These are phyloP conservation scores for Jatropha multifida DNA, from an alignment of 441 rosid genomes.

Conservation along the genomic window DNA sequence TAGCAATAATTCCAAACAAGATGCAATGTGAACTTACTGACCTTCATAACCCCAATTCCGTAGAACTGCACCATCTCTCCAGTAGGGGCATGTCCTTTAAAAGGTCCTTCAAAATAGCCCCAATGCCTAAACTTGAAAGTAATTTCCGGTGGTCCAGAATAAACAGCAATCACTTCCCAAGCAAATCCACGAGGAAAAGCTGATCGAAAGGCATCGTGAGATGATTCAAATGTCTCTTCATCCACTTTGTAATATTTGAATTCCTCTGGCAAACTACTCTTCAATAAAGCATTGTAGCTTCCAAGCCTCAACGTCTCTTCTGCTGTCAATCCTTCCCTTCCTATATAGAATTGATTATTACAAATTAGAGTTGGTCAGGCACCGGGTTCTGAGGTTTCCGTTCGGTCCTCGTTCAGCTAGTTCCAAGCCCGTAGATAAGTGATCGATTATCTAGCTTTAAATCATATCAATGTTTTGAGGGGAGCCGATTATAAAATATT, in stretches of 20 bases:
- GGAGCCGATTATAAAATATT: too few species aligned
- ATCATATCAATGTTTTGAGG: too few species aligned
- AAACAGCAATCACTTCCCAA: slow-evolving; percentile 50
- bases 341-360: slow-evolving; percentile 20
- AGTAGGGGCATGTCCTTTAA: slow-evolving; percentile 54
- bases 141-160: slow-evolving; percentile 36
- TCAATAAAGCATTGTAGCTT: slow-evolving; percentile 64
- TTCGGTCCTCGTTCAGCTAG: too few species aligned
- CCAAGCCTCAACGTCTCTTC: slow-evolving; percentile 63
- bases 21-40: not conserved
- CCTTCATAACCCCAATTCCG: slow-evolving; percentile 23
- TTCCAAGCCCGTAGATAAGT: too few species aligned
- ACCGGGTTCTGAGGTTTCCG: too few species aligned
- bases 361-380: too few species aligned
- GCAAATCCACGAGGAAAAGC: slow-evolving; percentile 87
- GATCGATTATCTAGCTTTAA: too few species aligned
- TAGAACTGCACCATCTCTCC: slow-evolving; percentile 12
- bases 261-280: slow-evolving; percentile 59
- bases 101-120: slow-evolving; percentile 81
- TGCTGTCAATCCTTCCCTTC: slow-evolving; percentile 62
- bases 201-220: slow-evolving; percentile 56
- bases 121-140: slow-evolving; percentile 81
- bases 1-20: too few species aligned
- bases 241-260: slow-evolving; percentile 61
- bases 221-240: slow-evolving; percentile 69